Evolutionary conservation across 352 stramenopile species (phyloP).

Genomic region (Plasmopara viticola): DNA sequence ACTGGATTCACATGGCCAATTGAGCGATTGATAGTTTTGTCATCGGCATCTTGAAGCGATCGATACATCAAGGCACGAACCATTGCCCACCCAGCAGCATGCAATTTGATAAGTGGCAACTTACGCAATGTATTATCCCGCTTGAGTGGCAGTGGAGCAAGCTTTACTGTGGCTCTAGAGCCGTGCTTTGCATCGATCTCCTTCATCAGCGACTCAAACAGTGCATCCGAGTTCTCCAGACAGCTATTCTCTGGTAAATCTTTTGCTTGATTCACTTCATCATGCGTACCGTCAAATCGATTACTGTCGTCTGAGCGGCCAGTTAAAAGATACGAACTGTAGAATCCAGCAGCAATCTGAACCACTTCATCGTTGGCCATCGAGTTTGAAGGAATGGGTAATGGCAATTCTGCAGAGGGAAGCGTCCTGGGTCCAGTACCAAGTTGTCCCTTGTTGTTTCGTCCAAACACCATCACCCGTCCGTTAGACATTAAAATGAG

Average conservation of each 20-base stretch:
- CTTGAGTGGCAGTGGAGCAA: conserved; percentile 40
- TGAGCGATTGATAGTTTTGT: conserved; percentile 10
- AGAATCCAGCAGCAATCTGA: conserved; percentile 77
- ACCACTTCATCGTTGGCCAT: conserved; percentile 79
- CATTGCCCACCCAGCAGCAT: conserved; percentile 75
- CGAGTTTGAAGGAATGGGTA: conserved; percentile 69
- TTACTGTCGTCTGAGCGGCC: conserved; percentile 43
- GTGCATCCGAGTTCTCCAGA: conserved; percentile 52
- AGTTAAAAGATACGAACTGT: conserved; percentile 85
- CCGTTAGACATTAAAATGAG: conserved; percentile 72
- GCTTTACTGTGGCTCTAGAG: conserved; percentile 9
- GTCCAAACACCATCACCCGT: conserved; percentile 81
- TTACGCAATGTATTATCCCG: conserved; percentile 40
- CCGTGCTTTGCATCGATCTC: conserved; percentile 66
- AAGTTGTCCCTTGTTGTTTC: conserved; percentile 86
- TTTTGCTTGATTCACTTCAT: conserved; percentile 41
- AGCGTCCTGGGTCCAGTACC: conserved; percentile 67
- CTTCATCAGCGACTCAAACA: conserved; percentile 85
- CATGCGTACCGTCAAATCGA: conserved; percentile 25
- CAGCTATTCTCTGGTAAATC: conserved; percentile 55
- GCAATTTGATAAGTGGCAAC: conserved; percentile 66
- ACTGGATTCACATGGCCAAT: conserved; percentile 40
- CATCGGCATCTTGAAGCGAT: conserved; percentile 33
- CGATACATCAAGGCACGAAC: conserved; percentile 76
- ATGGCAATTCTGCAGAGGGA: conserved; percentile 70